Evolutionary conservation across 1,284 basidiomycete genomes (phyloP).

Genomic region (Earliella scabrosa): DNA sequence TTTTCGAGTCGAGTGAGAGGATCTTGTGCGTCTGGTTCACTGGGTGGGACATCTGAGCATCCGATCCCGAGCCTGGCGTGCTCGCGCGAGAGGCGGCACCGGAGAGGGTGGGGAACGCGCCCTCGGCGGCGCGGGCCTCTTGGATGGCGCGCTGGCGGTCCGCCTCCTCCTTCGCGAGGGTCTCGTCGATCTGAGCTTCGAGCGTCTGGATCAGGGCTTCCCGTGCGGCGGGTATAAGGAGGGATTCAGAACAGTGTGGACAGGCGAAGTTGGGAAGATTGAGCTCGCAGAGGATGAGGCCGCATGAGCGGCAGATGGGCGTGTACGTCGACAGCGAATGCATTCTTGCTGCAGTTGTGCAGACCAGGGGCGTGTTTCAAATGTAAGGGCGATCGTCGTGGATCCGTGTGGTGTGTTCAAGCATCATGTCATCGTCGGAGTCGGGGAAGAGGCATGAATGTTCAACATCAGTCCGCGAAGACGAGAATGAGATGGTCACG

Average conservation of each 20-base stretch:
- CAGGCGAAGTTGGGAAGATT: slow-evolving; percentile 61
- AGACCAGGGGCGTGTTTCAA: too few species aligned
- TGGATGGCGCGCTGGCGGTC: slow-evolving; percentile 49
- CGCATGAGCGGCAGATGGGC: slow-evolving; percentile 61
- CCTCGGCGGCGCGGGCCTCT: slow-evolving; percentile 53
- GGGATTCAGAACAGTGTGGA: slow-evolving; percentile 52
- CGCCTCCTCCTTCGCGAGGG: slow-evolving; percentile 51
- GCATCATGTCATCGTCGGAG: too few species aligned
- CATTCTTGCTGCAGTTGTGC: slow-evolving; percentile 50
- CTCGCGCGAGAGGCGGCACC: slow-evolving; percentile 23
- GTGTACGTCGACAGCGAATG: slow-evolving; percentile 61
- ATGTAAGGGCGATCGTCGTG: too few species aligned
- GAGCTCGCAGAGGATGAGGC: slow-evolving; percentile 62
- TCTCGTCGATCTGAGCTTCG: slow-evolving; percentile 47
- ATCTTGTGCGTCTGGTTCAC: slow-evolving; percentile 56
- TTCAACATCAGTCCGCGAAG: neutral
- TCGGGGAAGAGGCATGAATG: too few species aligned
- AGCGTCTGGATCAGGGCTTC: slow-evolving; percentile 45
- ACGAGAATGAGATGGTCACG: neutral
- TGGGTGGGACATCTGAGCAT: slow-evolving; percentile 32
- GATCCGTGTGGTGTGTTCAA: too few species aligned
- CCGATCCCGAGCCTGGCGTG: slow-evolving; percentile 15
- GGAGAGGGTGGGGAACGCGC: slow-evolving; percentile 65
- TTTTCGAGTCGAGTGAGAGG: slow-evolving; percentile 58
- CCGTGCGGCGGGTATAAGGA: slow-evolving; percentile 43